These are phyloP conservation scores for Cymbopogon flexuosus DNA, from an alignment of 202 grass and related monocot genomes.

Conservation along the genomic window DNA sequence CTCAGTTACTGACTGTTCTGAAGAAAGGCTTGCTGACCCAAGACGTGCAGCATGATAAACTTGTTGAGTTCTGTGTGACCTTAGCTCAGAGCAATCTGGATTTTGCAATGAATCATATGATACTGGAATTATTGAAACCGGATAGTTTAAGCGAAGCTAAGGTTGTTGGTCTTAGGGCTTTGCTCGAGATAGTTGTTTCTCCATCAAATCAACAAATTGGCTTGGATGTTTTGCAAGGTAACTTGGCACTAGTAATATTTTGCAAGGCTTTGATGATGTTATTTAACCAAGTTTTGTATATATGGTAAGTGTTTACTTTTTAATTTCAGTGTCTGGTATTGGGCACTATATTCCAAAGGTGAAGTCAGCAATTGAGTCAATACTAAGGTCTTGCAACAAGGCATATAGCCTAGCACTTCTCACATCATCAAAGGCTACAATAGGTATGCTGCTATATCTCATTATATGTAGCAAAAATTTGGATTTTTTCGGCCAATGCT, in stretches of 20 bases:
- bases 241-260: conserved; percentile 13
- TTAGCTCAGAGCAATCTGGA: conserved; percentile 82
- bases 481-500: conserved; percentile 1
- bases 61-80: conserved; percentile 95
- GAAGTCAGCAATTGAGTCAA: conserved; percentile 89
- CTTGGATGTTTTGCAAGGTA: conserved; percentile 83
- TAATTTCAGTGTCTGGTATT: conserved; percentile 56
- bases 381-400: conserved; percentile 92
- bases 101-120: conserved; percentile 98
- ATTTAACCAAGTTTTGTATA: conserved; percentile 16
- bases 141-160: conserved; percentile 96
- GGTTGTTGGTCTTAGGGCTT: conserved; percentile 87
- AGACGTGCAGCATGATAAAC: conserved; percentile 97
- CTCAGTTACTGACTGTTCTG: conserved; percentile 80
- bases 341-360: conserved; percentile 87
- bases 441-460: conserved; percentile 56
- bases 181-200: conserved; percentile 86
- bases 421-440: conserved; percentile 81
- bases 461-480: conserved; percentile 15
- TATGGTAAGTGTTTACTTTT: conserved; percentile 10
- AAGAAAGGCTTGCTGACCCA: conserved; percentile 91
- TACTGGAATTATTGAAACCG: conserved; percentile 85
- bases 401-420: conserved; percentile 84
- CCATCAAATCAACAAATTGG: conserved; percentile 77
- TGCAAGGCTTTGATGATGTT: not conserved